Percentiles rank a stretch among this genome's conserved stretches.
Conservation (phyloP, 2,329 filamentous ascomycete genomes). For the Phyllosticta citriasiana region DNA sequence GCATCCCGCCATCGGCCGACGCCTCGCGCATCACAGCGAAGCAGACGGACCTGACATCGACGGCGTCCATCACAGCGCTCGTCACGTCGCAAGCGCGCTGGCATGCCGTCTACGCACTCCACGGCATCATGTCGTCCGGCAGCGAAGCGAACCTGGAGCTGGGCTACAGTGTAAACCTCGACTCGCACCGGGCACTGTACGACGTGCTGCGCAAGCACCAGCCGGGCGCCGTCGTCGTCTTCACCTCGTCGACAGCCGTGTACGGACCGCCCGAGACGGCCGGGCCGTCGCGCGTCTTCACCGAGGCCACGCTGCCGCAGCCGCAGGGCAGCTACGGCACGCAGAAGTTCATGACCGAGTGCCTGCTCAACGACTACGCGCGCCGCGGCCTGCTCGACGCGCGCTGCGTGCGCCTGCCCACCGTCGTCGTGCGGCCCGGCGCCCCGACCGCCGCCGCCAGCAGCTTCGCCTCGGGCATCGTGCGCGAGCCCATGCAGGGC, state of each 20-base stretch:
- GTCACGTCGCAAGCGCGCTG: slow-evolving; percentile 1
- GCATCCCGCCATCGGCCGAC: slow-evolving; percentile 3
- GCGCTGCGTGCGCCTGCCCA: slow-evolving; percentile 48
- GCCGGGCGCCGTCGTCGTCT: slow-evolving; percentile 45
- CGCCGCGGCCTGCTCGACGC: slow-evolving; percentile 46
- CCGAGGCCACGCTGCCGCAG: slow-evolving; percentile 36
- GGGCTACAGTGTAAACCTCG: slow-evolving; percentile 47
- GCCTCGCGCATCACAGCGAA: slow-evolving; percentile 4
- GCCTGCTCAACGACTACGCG: slow-evolving; percentile 50
- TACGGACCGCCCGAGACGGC: slow-evolving; percentile 43
- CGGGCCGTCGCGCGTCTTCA: slow-evolving; percentile 18
- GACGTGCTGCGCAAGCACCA: slow-evolving; percentile 38
- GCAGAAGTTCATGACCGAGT: slow-evolving; percentile 50
- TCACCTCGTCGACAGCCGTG: slow-evolving; percentile 49
- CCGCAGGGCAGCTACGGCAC: slow-evolving; percentile 51
- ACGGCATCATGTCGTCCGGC: slow-evolving; percentile 55
- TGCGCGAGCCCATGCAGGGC: slow-evolving; percentile 50
- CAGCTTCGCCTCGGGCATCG: slow-evolving; percentile 51
- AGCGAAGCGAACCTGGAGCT: slow-evolving; percentile 49
- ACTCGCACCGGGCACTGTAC: slow-evolving; percentile 42
- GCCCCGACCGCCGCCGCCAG: slow-evolving; percentile 47
- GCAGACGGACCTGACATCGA: slow-evolving; percentile 12
- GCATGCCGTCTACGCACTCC: slow-evolving; percentile 41
- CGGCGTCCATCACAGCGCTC: neutral
- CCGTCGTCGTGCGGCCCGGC: slow-evolving; percentile 49